Evolutionary conservation across 2,329 filamentous ascomycete species (phyloP).

Genomic region (Diaporthe citriasiana): DNA sequence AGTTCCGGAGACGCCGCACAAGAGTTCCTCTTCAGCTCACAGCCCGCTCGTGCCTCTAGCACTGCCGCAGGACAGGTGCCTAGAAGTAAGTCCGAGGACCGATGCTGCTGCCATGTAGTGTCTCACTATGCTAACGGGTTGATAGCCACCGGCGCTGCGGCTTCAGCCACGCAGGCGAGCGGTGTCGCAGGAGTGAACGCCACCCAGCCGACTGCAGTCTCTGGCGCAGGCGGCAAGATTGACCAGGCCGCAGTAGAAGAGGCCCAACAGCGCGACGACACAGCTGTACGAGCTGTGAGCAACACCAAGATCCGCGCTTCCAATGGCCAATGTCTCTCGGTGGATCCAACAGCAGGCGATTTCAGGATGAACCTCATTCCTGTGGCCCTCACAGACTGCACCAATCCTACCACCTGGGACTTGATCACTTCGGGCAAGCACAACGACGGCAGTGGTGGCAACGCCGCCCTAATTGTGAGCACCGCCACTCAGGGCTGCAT

Average conservation of each 20-base stretch:
- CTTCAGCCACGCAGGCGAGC: neutral
- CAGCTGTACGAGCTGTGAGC: conserved; percentile 61
- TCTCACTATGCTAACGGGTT: conserved; percentile 37
- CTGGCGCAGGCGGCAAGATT: conserved; percentile 63
- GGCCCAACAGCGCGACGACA: conserved; percentile 61
- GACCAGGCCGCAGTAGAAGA: conserved; percentile 65
- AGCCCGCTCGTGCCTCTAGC: neutral
- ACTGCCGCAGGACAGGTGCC: neutral
- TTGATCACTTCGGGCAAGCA: conserved; percentile 64
- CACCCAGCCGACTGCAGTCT: conserved; percentile 59
- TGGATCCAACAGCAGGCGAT: conserved; percentile 66
- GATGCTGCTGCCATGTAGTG: neutral
- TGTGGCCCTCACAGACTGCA: conserved; percentile 60
- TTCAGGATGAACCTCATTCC: conserved; percentile 69
- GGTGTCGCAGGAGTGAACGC: neutral
- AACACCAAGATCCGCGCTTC: conserved; percentile 61
- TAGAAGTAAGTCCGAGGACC: neutral
- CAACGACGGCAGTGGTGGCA: conserved; percentile 57
- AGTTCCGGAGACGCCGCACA: conserved; percentile 57
- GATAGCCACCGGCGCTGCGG: conserved; percentile 46
- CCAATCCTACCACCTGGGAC: conserved; percentile 59
- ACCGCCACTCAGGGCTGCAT: conserved; percentile 66
- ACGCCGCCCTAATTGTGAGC: conserved; percentile 62
- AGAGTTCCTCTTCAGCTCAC: conserved; percentile 55
- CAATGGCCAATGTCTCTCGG: conserved; percentile 65